These are phyloP conservation scores for Zychaea mexicana DNA, from an alignment of 371 early-diverging fungal genomes.

Conservation along the genomic window DNA sequence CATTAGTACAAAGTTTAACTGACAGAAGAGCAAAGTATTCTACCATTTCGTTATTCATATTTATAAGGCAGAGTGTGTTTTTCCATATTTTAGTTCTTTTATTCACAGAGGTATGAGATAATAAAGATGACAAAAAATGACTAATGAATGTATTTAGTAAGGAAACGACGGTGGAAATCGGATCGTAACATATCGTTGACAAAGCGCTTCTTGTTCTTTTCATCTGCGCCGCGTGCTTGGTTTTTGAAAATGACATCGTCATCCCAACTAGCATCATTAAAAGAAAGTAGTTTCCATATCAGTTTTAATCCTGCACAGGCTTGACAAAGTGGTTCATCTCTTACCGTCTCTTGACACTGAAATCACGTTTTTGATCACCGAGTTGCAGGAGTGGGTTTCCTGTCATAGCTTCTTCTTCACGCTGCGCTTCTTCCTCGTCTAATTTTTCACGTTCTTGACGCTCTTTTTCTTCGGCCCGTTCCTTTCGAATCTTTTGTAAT, in stretches of 20 bases:
- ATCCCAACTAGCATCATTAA: constrained; percentile 96
- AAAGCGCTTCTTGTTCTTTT: constrained; percentile 90
- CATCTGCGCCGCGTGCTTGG: constrained; percentile 87
- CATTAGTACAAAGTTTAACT: too few relatives aligned
- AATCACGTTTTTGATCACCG: constrained; percentile 62
- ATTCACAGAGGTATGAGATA: background rate
- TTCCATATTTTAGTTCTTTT: too few relatives aligned
- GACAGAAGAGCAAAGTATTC: too few relatives aligned
- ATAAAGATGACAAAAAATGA: background rate
- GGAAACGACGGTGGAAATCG: constrained; percentile 95
- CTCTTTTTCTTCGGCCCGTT: constrained; percentile 91
- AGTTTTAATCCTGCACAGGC: too few relatives aligned
- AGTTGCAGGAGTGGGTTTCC: constrained; percentile 86
- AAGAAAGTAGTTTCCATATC: too few relatives aligned
- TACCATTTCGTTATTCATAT: too few relatives aligned
- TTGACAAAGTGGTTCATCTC: too few relatives aligned
- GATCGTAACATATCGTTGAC: constrained; percentile 94
- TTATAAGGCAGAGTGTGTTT: too few relatives aligned
- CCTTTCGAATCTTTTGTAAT: constrained; percentile 93
- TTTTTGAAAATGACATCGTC: constrained; percentile 98
- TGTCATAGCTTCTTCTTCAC: constrained; percentile 61
- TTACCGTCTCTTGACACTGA: constrained; percentile 86
- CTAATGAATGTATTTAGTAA: constrained; percentile 85
- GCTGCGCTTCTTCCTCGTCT: constrained; percentile 52
- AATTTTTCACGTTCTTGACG: constrained; percentile 72